A percentile compares a stretch with the other conserved stretches of the same genome.
Evolutionary conservation across 1,284 basidiomycete genomes (phyloP).

Genomic region (Rhodotorula sp.): DNA sequence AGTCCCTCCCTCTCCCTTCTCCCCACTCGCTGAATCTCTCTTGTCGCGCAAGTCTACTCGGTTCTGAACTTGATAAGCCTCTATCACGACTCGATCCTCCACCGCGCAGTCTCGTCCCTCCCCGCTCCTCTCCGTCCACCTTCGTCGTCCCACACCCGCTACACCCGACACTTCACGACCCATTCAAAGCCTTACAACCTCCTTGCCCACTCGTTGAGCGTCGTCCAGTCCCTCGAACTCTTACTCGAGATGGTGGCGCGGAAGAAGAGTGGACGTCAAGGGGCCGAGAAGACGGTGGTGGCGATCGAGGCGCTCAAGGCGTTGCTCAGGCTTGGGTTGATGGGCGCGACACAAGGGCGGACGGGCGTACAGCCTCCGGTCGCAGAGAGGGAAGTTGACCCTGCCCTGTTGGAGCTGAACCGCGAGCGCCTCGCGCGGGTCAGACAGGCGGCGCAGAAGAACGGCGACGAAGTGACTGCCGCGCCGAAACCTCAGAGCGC

Average conservation of each 20-base stretch:
- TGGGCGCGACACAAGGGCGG: slow-evolving; percentile 47
- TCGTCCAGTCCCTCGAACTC: slow-evolving; percentile 49
- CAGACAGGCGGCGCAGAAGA: neutral
- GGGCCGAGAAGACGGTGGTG: slow-evolving; percentile 51
- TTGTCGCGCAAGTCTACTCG: slow-evolving; percentile 46
- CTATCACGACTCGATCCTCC: slow-evolving; percentile 53
- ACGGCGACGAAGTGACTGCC: neutral
- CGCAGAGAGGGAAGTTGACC: slow-evolving; percentile 46
- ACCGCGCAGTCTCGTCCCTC: slow-evolving; percentile 44
- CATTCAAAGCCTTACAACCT: slow-evolving; percentile 46
- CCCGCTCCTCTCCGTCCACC: slow-evolving; percentile 41
- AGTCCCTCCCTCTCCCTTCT: neutral
- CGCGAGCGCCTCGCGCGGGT: slow-evolving; percentile 21
- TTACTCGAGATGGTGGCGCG: slow-evolving; percentile 51
- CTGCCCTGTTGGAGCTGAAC: slow-evolving; percentile 32
- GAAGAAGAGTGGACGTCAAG: slow-evolving; percentile 41
- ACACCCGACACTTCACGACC: slow-evolving; percentile 48
- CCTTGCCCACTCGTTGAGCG: slow-evolving; percentile 46
- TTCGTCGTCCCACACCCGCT: slow-evolving; percentile 50
- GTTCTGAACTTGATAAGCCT: slow-evolving; percentile 51
- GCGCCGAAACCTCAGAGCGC: slow-evolving; percentile 15
- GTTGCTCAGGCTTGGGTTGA: slow-evolving; percentile 48
- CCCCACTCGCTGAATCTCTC: neutral
- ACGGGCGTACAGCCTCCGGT: slow-evolving; percentile 49
- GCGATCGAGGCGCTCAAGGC: slow-evolving; percentile 51